These are phyloP conservation scores for Tricholoma matsutake DNA, from an alignment of 768 basidiomycete species.

Conservation along the genomic window DNA sequence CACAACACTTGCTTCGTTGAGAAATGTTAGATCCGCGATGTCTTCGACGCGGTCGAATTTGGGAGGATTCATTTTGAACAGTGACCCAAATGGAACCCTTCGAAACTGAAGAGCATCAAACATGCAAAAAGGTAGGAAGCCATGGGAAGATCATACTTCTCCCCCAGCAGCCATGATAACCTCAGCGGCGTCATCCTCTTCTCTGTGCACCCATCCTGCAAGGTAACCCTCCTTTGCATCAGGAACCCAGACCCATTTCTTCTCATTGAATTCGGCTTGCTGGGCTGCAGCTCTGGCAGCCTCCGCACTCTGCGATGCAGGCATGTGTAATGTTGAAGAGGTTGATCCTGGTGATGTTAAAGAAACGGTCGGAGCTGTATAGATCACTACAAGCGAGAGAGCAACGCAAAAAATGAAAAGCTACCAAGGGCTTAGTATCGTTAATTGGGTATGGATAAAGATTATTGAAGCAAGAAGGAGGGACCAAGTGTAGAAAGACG, in stretches of 20 bases:
- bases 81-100: conserved; percentile 68
- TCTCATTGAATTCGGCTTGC: conserved; percentile 96
- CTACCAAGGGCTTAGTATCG: background rate
- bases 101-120: conserved; percentile 24
- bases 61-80: conserved; percentile 97
- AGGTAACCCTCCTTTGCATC: conserved; percentile 92
- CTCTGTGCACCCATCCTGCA: conserved; percentile 89
- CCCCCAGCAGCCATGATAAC: conserved; percentile 83
- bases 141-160: conserved; percentile 51
- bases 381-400: background rate
- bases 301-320: conserved; percentile 57
- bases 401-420: background rate
- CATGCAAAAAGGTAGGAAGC: background rate
- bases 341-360: background rate
- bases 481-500: background rate
- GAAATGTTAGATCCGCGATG: conserved; percentile 95
- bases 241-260: conserved; percentile 98
- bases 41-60: conserved; percentile 98
- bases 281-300: conserved; percentile 81
- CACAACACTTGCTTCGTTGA: conserved; percentile 99
- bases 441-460: background rate
- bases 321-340: conserved; percentile 37
- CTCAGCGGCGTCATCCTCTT: conserved; percentile 79
- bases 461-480: background rate
- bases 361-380: background rate